Conservation (phyloP, 768 basidiomycete species). For the Hemileccinum impolitum region DNA sequence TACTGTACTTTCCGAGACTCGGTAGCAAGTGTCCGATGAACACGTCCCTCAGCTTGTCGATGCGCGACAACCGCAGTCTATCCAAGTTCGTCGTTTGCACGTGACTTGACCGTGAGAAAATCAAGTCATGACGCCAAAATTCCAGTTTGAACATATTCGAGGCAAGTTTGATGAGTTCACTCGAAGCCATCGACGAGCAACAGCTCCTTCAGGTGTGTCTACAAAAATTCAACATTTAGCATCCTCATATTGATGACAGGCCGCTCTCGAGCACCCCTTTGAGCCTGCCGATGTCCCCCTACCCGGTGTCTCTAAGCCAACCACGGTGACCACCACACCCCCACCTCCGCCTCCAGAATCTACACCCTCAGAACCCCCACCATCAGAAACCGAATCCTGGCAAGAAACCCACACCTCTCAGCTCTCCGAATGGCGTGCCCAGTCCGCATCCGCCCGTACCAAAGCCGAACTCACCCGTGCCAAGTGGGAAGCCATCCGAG, state of each 20-base stretch:
- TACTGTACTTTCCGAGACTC: too few species aligned
- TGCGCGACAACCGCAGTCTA: too few species aligned
- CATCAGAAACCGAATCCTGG: constrained; percentile 47
- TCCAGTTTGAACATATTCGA: too few species aligned
- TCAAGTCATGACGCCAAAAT: too few species aligned
- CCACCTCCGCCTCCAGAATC: background rate
- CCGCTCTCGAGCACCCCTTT: constrained; percentile 26
- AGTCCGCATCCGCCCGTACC: constrained; percentile 66
- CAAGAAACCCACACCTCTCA: constrained; percentile 68
- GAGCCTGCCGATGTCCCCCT: constrained; percentile 22
- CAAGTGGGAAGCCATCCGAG: constrained; percentile 65
- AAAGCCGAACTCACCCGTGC: constrained; percentile 73
- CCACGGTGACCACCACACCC: too few species aligned
- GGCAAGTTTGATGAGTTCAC: constrained; percentile 19
- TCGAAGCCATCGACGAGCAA: constrained; percentile 23
- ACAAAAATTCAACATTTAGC: fast-evolving
- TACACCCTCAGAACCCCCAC: background rate
- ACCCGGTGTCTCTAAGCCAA: background rate
- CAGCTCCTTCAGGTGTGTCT: constrained; percentile 21
- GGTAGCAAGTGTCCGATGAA: too few species aligned
- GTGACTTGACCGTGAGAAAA: too few species aligned
- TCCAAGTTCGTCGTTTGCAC: too few species aligned
- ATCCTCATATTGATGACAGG: constrained; percentile 7
- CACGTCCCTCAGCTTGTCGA: too few species aligned
- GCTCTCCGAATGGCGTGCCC: constrained; percentile 65